A percentile compares a stretch with the other conserved stretches of the same genome.
These are phyloP conservation scores for Meyerozyma elateridarum DNA, from an alignment of 1,139 yeast genomes.

Conservation along the genomic window DNA sequence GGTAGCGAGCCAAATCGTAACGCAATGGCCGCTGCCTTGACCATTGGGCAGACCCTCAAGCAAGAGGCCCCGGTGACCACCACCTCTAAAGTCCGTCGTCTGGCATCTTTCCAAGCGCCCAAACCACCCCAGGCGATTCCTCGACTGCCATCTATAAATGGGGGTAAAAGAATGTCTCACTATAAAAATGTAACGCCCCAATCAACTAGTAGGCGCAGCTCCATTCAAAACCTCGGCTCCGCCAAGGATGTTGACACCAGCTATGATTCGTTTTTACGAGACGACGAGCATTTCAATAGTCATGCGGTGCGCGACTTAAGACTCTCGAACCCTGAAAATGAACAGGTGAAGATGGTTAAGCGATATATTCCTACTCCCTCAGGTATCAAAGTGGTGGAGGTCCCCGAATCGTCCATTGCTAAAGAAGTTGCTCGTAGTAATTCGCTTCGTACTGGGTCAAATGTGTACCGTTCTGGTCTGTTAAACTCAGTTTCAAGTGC, in stretches of 20 bases:
- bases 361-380: conserved; percentile 46
- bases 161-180: conserved; percentile 1
- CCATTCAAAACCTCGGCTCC: neutral
- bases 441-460: conserved; percentile 32
- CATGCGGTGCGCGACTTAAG: conserved; percentile 3
- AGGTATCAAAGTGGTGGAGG: conserved; percentile 46
- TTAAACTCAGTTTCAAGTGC: conserved; percentile 6
- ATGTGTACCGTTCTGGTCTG: conserved; percentile 24
- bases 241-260: conserved; percentile 7
- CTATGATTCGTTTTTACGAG: conserved; percentile 7
- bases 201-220: neutral
- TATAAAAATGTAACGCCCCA: neutral
- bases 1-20: conserved; percentile 33
- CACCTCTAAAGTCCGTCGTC: conserved; percentile 1
- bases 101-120: conserved; percentile 3
- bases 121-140: neutral
- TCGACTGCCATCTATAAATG: conserved; percentile 1
- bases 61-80: conserved; percentile 5
- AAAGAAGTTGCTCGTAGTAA: conserved; percentile 39
- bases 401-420: conserved; percentile 35
- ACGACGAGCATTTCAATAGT: conserved; percentile 12
- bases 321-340: conserved; percentile 1
- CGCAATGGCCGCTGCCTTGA: conserved; percentile 46
- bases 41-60: conserved; percentile 35
- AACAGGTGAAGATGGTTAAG: conserved; percentile 36